Evolutionary conservation across 2,329 filamentous ascomycete species (phyloP), one percentile per base, ranked within the genome.

Genomic region (Cryphonectria nitschkei): DNA sequence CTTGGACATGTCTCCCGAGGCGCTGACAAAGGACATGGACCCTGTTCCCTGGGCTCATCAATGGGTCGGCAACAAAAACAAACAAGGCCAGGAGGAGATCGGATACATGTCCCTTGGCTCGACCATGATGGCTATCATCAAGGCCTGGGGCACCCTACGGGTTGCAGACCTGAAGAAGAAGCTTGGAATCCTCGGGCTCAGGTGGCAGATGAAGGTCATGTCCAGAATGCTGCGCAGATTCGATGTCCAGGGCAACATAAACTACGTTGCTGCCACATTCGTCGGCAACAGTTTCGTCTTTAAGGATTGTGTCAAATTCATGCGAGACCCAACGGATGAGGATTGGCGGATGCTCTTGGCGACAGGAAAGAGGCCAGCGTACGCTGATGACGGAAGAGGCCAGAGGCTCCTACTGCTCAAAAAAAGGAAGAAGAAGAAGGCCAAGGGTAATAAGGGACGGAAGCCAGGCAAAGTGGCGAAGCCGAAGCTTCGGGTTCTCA

Each of bases 231-330:
- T 86, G 63, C 84, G 89, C 22, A 88, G 87, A 74, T 83, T 90
- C 72, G 87, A 87, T 32, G 82, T 84, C 34, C 81, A 85, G 63
- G 88, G 88, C 7, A 83, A 86, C 39, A 81, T 89, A 29, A 84
- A 85, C 63, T 89, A 88, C 73, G 86, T 88, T 3, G 87, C 87
- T 3, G 88, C 87, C 5, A 85, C 84, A 52, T 84, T 88, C 14
- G 81, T 83, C 22, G 82, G 84, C 46, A 78, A 79, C 37, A 79
- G 77, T 69, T 84, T 84, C 68, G 80, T 90, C 7, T 89, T 87
- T 80, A 89, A 88, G 74, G 88, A 90, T 74, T 90, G 89, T 74
- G 82, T 90, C 72, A 88, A 87, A 73, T 90, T 85, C 70, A 79
- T 85, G 63, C 82, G 88, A 61, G 87, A 89, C 8, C 83, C 89